Evolutionary conservation across 1,139 yeast genomes (phyloP), one percentile per base, ranked within the genome.

Genomic region (Saccharomyces hybrid): DNA sequence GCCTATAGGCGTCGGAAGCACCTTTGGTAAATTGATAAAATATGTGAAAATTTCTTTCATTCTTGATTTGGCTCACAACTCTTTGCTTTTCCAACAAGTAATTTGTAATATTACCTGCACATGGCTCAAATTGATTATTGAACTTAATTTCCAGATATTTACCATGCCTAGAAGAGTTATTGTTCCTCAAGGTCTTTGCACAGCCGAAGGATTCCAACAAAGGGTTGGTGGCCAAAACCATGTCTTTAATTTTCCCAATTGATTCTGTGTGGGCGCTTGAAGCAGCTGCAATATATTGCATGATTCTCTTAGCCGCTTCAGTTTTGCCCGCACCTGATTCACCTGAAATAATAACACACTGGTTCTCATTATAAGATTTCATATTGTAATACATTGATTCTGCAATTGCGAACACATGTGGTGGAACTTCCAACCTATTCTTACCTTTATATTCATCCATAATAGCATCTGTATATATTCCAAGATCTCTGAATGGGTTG

Each of bases 241-340:
- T 93, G 68, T 93, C 97, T 70, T 91, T 93, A 72, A 93, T 91
- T 64, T 84, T 84, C 58, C 88, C 82, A 67, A 95, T 93, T 29
- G 78, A 74, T 23, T 77, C 77, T 25, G 86, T 77, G n/a, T 84
- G 76, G 5, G 81, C 67, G 3, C 79, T 72, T 2, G 88, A 80
- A 5, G 90, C 97, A 46, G 93, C 84, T 48, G 99, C 97, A 64
- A 95, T 88, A 70, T 95, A 95, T 71, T 95, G 98, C 99, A 95
- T 95, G 73, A 93, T 93, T 68, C 95, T 86, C 74, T 93, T 93
- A 46, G 99, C 99, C 16, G 99, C 98, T 73, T 93, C 99, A 6
- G 99, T 93, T 71, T 93, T 93, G 51, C 99, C 99, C 2, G 99
- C 99, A 58, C 99, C 99, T 1, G 97, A 89, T 71, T 95, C 99